These are phyloP conservation scores for Coprinopsis sp. DNA, from an alignment of 768 basidiomycete species.

Conservation along the genomic window DNA sequence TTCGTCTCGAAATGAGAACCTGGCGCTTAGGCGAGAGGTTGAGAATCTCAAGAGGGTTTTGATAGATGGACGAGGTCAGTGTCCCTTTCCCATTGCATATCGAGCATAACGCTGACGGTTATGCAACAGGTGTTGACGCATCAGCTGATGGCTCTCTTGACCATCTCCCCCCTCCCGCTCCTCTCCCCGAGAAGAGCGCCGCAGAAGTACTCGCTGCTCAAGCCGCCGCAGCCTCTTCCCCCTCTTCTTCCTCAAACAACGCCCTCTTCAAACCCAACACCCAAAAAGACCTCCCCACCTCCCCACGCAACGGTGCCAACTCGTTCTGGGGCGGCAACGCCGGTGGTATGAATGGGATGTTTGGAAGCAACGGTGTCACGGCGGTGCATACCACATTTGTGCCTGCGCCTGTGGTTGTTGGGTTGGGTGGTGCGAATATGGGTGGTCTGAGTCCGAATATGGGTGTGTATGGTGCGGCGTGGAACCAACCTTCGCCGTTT, in stretches of 20 bases:
- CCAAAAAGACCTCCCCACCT: conserved; percentile 70
- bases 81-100: too few relatives aligned
- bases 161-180: conserved; percentile 51
- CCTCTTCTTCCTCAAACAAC: conserved; percentile 18
- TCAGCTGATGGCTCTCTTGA: too few relatives aligned
- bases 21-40: conserved; percentile 76
- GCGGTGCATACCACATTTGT: conserved; percentile 82
- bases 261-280: conserved; percentile 59
- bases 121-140: too few relatives aligned
- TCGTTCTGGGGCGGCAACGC: conserved; percentile 77
- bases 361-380: conserved; percentile 59
- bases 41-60: conserved; percentile 68
- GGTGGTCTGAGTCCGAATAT: not conserved
- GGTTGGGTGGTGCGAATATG: conserved; percentile 12
- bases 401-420: conserved; percentile 42
- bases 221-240: conserved; percentile 11
- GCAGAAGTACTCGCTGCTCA: conserved; percentile 29
- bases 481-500: too few relatives aligned
- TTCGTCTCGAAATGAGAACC: conserved; percentile 73
- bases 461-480: conserved; percentile 12
- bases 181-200: conserved; percentile 38
- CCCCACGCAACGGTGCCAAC: conserved; percentile 45
- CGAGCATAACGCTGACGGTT: too few relatives aligned
- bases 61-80: conserved; percentile 67
- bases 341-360: conserved; percentile 16